Percentiles rank a stretch among this genome's conserved stretches.
These are phyloP conservation scores for Fraxinus dipetala DNA, from an alignment of 305 asterid genomes.

Conservation along the genomic window DNA sequence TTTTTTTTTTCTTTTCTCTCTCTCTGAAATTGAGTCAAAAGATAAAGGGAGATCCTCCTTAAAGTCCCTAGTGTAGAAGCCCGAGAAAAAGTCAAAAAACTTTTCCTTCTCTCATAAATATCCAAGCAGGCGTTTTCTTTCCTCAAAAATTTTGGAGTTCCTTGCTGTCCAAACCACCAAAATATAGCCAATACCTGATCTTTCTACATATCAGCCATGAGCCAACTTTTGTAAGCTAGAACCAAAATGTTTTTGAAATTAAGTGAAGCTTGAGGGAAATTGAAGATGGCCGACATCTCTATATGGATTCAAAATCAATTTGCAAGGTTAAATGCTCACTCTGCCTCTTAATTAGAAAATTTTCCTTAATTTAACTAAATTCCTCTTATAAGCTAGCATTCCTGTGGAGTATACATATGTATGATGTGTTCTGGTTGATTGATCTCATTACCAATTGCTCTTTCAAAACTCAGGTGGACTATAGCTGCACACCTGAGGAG, in stretches of 20 bases:
- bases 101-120: not conserved
- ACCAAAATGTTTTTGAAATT: not conserved
- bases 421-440: not conserved
- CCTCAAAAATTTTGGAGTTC: not conserved
- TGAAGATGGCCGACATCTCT: not conserved
- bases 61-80: not conserved
- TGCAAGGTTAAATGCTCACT: not conserved
- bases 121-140: not conserved
- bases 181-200: not conserved
- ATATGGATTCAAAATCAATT: not conserved
- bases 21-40: not conserved
- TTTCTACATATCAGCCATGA: not conserved
- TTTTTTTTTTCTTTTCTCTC: not conserved
- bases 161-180: not conserved
- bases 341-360: not conserved
- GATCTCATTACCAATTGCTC: not conserved
- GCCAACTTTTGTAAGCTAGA: not conserved
- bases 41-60: not conserved
- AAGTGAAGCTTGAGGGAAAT: not conserved
- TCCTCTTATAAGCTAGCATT: not conserved
- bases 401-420: not conserved
- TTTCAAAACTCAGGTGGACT: constrained; percentile 41
- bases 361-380: not conserved
- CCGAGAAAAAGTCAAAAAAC: not conserved
- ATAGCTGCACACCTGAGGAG: constrained; percentile 50